phyloP scores from a whole-genome alignment of 2,329 filamentous ascomycete species.

The Pseudogymnoascus pannorum region DNA sequence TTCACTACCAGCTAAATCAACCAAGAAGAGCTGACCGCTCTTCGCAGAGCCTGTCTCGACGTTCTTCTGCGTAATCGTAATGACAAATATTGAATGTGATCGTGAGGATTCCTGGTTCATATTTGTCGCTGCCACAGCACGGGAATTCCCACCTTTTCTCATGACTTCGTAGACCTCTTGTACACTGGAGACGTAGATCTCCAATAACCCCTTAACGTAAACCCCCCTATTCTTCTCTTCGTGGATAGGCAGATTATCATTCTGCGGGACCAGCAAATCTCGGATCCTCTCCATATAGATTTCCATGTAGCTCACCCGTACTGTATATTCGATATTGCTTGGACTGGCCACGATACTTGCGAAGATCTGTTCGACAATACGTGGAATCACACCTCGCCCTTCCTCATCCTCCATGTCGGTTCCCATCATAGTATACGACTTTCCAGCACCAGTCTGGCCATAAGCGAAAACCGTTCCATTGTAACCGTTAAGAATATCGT shows the following conservation, averaged over 20 bases:
- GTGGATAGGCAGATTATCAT: constrained; percentile 95
- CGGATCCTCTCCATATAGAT: constrained; percentile 99
- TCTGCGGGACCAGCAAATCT: constrained; percentile 83
- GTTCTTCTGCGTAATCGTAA: constrained; percentile 96
- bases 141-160: constrained; percentile 79
- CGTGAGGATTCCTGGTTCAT: constrained; percentile 99
- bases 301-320: constrained; percentile 98
- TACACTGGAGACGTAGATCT: constrained; percentile 93
- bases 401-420: constrained; percentile 86
- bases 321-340: constrained; percentile 95
- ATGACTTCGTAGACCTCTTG: constrained; percentile 96
- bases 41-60: constrained; percentile 93
- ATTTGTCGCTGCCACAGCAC: constrained; percentile 93
- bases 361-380: constrained; percentile 97
- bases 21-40: constrained; percentile 92
- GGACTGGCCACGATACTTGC: constrained; percentile 88
- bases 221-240: constrained; percentile 95
- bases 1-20: constrained; percentile 96
- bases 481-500: constrained; percentile 98
- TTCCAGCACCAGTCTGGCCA: constrained; percentile 95
- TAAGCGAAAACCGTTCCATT: constrained; percentile 99
- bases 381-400: constrained; percentile 87
- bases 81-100: constrained; percentile 96
- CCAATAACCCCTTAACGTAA: constrained; percentile 89
- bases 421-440: constrained; percentile 99